A percentile compares a stretch with the other conserved stretches of the same genome.
These are phyloP conservation scores for Hordeum marinum DNA, from an alignment of 176 grass and related monocot genomes.

Conservation along the genomic window DNA sequence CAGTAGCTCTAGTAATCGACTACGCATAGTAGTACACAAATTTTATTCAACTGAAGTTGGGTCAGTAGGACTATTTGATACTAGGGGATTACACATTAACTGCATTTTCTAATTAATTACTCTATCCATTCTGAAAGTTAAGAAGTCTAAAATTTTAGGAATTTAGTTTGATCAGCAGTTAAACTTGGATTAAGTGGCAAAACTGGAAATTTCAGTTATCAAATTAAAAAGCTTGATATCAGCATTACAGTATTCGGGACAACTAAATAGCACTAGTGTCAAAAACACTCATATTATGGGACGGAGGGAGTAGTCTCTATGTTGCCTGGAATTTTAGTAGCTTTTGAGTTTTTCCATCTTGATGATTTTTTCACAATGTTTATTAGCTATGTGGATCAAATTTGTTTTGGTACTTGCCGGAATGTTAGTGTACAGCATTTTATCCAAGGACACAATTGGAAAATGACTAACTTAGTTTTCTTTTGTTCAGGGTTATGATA, in stretches of 20 bases:
- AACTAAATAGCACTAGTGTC: background rate
- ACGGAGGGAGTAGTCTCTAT: background rate
- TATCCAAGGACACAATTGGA: background rate
- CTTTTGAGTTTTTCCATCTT: background rate
- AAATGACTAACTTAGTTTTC: background rate
- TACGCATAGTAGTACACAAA: background rate
- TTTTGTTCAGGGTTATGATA: constrained; percentile 81
- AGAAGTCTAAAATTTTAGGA: background rate
- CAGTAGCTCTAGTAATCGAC: background rate
- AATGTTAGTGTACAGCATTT: background rate
- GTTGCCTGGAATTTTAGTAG: background rate
- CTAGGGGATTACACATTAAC: background rate
- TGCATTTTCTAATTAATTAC: background rate
- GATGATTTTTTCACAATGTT: background rate
- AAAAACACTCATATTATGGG: no score
- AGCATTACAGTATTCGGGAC: background rate
- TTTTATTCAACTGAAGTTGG: background rate
- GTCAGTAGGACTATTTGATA: background rate
- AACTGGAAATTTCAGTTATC: no score
- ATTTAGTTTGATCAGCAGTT: background rate
- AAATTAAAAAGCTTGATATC: no score
- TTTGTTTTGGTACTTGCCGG: background rate
- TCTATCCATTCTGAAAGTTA: background rate
- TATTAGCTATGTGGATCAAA: background rate
- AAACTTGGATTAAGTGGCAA: background rate